Base-by-base conservation (phyloP, 257 asterid genomes). In the Solanum pimpinellifolium region DNA sequence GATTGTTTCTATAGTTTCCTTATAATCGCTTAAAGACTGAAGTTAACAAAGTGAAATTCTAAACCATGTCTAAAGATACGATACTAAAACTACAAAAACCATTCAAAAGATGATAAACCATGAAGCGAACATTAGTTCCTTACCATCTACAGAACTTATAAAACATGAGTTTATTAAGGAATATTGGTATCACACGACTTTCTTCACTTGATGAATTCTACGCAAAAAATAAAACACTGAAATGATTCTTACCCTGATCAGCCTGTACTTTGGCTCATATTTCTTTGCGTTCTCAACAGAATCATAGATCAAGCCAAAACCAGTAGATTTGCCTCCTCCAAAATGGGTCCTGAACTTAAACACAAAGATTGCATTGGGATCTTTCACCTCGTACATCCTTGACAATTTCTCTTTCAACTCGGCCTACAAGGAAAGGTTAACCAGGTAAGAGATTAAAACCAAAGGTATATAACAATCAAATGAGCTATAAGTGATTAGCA, bases 261-360 rank as follows among this genome's bases (percentile, higher is more conserved):
- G 97, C 74, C 99, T 91, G 91, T 96, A 95, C 89, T 95, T 96
- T 1, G 97, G 99, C 89, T 96, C 98, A n/a, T 62, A 96, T 82
- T 95, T 96, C 95, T 95, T 94, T 2, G 98, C 98, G 89, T 88
- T 94, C 80, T 94, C 96, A 1, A 93, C 96, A 1, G 98, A 91
- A 89, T 95, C 98, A 44, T 95, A 96, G 80, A 96, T 95, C 95
- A 94, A 90, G 52, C 98, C 98, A 89, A 94, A 94, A 42, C 95
- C 98, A 76, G 98, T 94, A 2, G 96, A 93, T 88, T 94, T 94
- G 66, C 98, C 98, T 76, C 98, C 98, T 88, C 98, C 98, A 87
- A 94, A 94, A 90, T 94, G 98, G 14, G 98, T 94, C 89, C 96
- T 88, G 91, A 94, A 93, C 88, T 94, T 94, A 89, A 94, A 94